Conservation (phyloP, 2,329 filamentous ascomycete species). For the Colletotrichum endophyticum region DNA sequence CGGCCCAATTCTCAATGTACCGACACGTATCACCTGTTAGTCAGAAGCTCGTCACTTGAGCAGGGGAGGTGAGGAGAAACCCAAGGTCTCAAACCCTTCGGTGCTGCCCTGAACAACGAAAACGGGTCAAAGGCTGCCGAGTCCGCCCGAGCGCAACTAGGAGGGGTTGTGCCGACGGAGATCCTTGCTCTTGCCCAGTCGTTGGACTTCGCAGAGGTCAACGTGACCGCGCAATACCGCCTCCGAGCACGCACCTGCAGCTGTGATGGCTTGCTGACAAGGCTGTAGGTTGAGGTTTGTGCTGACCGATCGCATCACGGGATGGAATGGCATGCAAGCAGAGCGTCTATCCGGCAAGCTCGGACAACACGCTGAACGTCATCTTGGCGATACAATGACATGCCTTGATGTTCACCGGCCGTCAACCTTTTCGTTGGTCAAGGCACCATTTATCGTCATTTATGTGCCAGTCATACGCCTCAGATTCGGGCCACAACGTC, state of each 20-base stretch:
- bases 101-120: constrained; percentile 32
- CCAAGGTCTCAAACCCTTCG: constrained; percentile 39
- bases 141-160: neutral
- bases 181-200: neutral
- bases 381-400: neutral
- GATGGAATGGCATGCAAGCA: neutral
- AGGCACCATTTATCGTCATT: neutral
- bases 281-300: constrained; percentile 1
- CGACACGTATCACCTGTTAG: neutral
- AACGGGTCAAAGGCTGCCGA: constrained; percentile 28
- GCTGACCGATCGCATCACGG: neutral
- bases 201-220: neutral
- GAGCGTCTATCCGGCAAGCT: neutral
- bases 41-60: constrained; percentile 3
- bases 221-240: neutral
- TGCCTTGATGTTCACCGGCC: neutral
- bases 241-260: neutral
- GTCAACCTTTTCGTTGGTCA: neutral
- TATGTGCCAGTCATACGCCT: neutral
- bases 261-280: neutral
- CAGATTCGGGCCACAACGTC: neutral
- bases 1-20: neutral
- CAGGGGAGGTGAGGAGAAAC: constrained; percentile 23
- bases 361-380: neutral
- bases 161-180: neutral